Percentiles rank a stretch among this genome's conserved stretches.
Conservation (phyloP, 2,329 filamentous ascomycete species). For the Colletotrichum theobromicola region DNA sequence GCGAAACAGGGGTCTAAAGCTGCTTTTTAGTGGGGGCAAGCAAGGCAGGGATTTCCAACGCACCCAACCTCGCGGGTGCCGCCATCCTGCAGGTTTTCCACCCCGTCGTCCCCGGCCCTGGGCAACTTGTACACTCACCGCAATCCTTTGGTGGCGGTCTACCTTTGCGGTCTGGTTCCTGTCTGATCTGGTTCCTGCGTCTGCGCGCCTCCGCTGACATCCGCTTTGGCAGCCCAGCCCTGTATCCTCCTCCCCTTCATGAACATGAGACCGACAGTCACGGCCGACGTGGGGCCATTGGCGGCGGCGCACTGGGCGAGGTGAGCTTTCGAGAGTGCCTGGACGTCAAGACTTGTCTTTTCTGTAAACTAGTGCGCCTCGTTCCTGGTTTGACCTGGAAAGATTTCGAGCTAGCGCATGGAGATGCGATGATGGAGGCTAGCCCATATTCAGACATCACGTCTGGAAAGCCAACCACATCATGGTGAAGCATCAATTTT, state of each 20-base stretch:
- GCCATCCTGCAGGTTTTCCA: neutral
- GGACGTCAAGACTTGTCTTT: neutral
- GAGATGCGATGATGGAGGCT: neutral
- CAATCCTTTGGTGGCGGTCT: neutral
- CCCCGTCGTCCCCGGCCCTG: neutral
- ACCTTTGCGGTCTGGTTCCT: neutral
- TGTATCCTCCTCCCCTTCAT: neutral
- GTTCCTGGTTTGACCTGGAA: neutral
- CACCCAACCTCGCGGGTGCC: constrained; percentile 14
- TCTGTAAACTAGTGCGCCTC: neutral
- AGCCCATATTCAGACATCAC: neutral
- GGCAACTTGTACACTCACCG: neutral
- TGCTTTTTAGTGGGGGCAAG: neutral
- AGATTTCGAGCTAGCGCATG: neutral
- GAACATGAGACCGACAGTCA: neutral
- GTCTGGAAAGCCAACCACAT: neutral
- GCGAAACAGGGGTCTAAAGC: constrained; percentile 11
- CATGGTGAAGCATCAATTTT: neutral
- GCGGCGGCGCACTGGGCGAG: neutral
- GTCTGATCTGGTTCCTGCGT: neutral
- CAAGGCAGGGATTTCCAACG: neutral
- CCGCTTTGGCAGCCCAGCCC: neutral
- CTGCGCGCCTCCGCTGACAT: neutral
- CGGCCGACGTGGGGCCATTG: neutral
- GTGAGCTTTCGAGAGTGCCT: neutral